phyloP scores from a whole-genome alignment of 345 rosid species.

The Carallia pectinifolia region DNA sequence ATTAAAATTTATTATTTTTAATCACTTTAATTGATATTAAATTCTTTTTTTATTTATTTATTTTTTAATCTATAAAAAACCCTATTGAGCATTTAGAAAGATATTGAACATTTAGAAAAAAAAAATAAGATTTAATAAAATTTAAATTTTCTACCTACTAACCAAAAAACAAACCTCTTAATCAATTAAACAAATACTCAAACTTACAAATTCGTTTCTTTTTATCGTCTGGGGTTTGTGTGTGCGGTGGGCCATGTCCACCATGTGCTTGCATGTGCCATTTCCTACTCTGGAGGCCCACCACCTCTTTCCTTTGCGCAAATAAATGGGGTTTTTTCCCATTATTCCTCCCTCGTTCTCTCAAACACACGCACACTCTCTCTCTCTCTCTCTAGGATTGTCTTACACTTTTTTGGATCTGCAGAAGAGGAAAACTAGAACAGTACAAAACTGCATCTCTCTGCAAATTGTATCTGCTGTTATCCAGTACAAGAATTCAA shows the following conservation, averaged over 20 bases:
- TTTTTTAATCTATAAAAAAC: not conserved
- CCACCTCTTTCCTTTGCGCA: slow-evolving; percentile 46
- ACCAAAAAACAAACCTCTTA: too few relatives aligned
- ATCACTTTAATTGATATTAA: too few relatives aligned
- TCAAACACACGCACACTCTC: not conserved
- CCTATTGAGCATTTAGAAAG: too few relatives aligned
- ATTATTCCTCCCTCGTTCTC: slow-evolving; percentile 15
- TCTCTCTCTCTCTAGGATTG: slow-evolving; percentile 14
- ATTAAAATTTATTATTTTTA: too few relatives aligned
- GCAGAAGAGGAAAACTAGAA: slow-evolving; percentile 1
- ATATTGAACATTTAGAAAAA: not conserved
- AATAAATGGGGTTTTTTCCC: slow-evolving; percentile 45
- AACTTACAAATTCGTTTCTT: not conserved
- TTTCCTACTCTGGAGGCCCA: slow-evolving; percentile 79
- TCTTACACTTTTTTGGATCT: slow-evolving; percentile 43
- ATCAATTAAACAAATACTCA: too few relatives aligned
- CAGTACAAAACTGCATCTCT: slow-evolving; percentile 19
- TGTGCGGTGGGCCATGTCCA: slow-evolving; percentile 46
- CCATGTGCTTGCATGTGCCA: slow-evolving; percentile 99
- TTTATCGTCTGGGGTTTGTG: slow-evolving; percentile 35
- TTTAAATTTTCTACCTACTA: too few relatives aligned
- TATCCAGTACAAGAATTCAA: slow-evolving; percentile 1
- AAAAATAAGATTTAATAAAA: not conserved
- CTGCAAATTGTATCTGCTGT: slow-evolving; percentile 18
- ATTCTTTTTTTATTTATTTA: too few relatives aligned